These are phyloP conservation scores for Mortierella sp. DNA, from an alignment of 371 early-diverging fungal genomes.

Conservation along the genomic window DNA sequence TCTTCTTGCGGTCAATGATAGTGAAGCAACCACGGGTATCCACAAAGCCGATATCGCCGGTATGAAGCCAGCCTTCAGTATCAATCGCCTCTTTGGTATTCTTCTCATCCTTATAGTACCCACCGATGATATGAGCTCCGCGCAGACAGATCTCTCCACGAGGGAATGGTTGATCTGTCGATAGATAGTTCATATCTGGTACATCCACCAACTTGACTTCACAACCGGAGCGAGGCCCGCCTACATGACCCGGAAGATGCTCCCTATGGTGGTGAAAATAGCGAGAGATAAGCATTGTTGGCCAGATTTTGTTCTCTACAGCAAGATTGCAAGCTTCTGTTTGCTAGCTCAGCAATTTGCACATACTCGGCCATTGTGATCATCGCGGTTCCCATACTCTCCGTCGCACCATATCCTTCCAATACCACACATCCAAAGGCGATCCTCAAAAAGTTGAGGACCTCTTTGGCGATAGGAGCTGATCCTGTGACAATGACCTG, in stretches of 20 bases:
- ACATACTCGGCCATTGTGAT: constrained; percentile 52
- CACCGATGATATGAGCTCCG: constrained; percentile 82
- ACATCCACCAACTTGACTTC: constrained; percentile 91
- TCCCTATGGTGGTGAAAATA: too few relatives aligned
- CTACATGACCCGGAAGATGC: constrained; percentile 77
- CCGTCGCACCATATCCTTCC: constrained; percentile 94
- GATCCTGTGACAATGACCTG: constrained; percentile 70
- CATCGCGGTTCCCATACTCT: constrained; percentile 71
- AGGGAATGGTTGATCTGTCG: constrained; percentile 79
- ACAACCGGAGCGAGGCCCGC: constrained; percentile 61
- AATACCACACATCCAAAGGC: constrained; percentile 70
- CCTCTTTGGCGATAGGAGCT: constrained; percentile 81
- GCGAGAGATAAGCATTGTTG: too few relatives aligned
- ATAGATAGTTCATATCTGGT: constrained; percentile 88
- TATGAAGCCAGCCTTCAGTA: constrained; percentile 91
- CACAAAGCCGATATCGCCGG: constrained; percentile 90
- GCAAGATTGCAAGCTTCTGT: too few relatives aligned
- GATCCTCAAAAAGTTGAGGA: constrained; percentile 78
- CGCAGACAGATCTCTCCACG: constrained; percentile 92
- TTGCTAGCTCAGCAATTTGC: too few relatives aligned
- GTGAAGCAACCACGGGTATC: constrained; percentile 78
- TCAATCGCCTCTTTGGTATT: constrained; percentile 84
- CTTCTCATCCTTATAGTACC: constrained; percentile 86
- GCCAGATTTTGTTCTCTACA: too few relatives aligned
- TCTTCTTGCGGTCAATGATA: constrained; percentile 97